phyloP scores from a whole-genome alignment of 441 rosid genomes.

The Isatis lusitanica region DNA sequence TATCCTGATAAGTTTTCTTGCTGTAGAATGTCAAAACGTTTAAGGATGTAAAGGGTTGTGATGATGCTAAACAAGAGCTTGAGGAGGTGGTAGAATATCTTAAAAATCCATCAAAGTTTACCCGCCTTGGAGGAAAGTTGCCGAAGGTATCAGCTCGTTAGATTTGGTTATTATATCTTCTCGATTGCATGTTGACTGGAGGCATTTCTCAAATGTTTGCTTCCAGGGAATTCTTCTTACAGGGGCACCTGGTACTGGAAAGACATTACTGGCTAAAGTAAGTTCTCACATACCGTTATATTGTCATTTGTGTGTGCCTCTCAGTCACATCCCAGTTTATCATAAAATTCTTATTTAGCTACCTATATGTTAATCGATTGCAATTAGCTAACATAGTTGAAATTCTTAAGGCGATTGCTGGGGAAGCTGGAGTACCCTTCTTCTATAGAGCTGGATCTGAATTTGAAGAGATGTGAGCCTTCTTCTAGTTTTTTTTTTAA shows the following conservation, averaged over 20 bases:
- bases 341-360: background rate
- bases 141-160: slow-evolving; percentile 72
- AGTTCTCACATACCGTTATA: slow-evolving; percentile 2
- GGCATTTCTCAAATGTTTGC: slow-evolving; percentile 22
- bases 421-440: slow-evolving; percentile 99
- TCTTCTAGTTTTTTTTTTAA: background rate
- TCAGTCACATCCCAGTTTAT: background rate
- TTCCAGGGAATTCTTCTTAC: slow-evolving; percentile 96
- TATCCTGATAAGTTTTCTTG: slow-evolving; percentile 32
- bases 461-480: slow-evolving; percentile 97
- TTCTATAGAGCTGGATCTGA: slow-evolving; percentile 99
- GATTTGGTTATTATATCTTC: slow-evolving; percentile 3
- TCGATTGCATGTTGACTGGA: background rate
- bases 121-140: slow-evolving; percentile 97
- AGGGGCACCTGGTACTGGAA: slow-evolving; percentile 99
- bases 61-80: slow-evolving; percentile 99
- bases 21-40: slow-evolving; percentile 94
- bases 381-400: slow-evolving; percentile 29
- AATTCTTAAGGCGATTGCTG: slow-evolving; percentile 88
- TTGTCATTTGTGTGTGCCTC: background rate
- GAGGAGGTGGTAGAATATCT: slow-evolving; percentile 98
- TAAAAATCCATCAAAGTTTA: slow-evolving; percentile 89
- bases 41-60: slow-evolving; percentile 99
- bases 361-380: slow-evolving; percentile 20
- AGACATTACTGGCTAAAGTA: slow-evolving; percentile 97